Conservation (phyloP, 148 eudicot genomes). For the Beta vulgaris region DNA sequence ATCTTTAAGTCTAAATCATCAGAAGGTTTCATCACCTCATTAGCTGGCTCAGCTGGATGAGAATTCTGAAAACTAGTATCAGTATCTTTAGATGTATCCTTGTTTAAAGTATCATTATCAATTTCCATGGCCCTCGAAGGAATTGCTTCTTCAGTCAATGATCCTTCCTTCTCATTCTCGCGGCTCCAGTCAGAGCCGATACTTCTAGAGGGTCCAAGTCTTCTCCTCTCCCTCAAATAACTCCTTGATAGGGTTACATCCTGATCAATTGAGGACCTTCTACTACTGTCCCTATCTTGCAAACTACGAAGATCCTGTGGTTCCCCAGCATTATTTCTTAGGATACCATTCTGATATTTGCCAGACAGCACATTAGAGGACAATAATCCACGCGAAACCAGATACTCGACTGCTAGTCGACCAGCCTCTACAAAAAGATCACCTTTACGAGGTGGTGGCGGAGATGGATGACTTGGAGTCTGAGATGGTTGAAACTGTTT, state of each 20-base stretch:
- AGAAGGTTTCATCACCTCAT: too few relatives aligned
- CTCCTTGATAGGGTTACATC: conserved; percentile 31
- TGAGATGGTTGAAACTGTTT: conserved; percentile 37
- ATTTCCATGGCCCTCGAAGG: conserved; percentile 32
- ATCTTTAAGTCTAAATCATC: conserved; percentile 28
- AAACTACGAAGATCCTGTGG: conserved; percentile 38
- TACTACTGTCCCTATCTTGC: conserved; percentile 42
- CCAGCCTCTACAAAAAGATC: conserved; percentile 93
- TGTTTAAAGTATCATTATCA: conserved; percentile 20
- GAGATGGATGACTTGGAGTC: conserved; percentile 28
- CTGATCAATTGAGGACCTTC: conserved; percentile 40
- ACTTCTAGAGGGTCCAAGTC: conserved; percentile 42
- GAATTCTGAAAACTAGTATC: conserved; percentile 31
- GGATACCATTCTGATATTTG: conserved; percentile 49
- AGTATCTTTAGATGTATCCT: conserved; percentile 29
- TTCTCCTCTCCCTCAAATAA: conserved; percentile 49
- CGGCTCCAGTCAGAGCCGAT: conserved; percentile 44
- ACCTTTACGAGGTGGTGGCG: conserved; percentile 38
- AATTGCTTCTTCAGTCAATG: conserved; percentile 45
- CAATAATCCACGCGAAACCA: conserved; percentile 71
- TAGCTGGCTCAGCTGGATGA: conserved; percentile 33
- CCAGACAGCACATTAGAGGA: conserved; percentile 58
- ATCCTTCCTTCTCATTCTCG: conserved; percentile 49
- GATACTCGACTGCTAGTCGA: conserved; percentile 76
- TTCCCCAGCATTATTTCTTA: conserved; percentile 39